Conservation (phyloP, 371 early-diverging fungal genomes). For the Rhizopus stolonifer region DNA sequence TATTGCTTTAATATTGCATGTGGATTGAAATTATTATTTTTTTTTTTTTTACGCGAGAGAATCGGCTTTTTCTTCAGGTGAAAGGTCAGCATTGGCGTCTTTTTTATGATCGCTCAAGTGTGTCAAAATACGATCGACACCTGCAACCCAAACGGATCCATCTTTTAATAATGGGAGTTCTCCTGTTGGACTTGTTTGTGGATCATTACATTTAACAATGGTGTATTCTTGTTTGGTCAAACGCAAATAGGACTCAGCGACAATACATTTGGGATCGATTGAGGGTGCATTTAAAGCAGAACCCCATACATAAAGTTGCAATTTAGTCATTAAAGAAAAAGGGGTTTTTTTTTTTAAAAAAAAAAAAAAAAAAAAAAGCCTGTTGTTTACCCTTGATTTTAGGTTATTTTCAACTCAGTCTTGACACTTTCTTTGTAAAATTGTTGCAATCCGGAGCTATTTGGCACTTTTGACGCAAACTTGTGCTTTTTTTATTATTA, state of each 20-base stretch:
- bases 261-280: constrained; percentile 61
- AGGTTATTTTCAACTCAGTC: not conserved
- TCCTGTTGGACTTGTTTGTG: constrained; percentile 58
- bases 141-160: constrained; percentile 60
- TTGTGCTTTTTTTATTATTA: too few relatives aligned
- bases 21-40: not conserved
- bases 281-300: constrained; percentile 57
- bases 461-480: too few relatives aligned
- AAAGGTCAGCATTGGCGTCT: constrained; percentile 49
- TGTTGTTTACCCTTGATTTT: constrained; percentile 1
- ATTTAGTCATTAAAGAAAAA: constrained; percentile 16
- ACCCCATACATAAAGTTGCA: constrained; percentile 62
- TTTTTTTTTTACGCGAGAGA: constrained; percentile 37
- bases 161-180: constrained; percentile 64
- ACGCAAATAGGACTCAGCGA: constrained; percentile 53
- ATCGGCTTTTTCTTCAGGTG: constrained; percentile 52
- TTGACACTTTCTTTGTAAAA: too few relatives aligned
- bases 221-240: constrained; percentile 48
- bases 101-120: constrained; percentile 49
- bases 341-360: not conserved
- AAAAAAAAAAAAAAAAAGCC: constrained; percentile 4
- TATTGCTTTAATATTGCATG: not conserved
- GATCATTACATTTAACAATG: constrained; percentile 54
- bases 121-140: constrained; percentile 52
- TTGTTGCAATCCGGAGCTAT: too few relatives aligned